A percentile compares a stretch with the other conserved stretches of the same genome.
These are phyloP conservation scores for Lepidium didymum DNA, from an alignment of 345 rosid species.

Conservation along the genomic window DNA sequence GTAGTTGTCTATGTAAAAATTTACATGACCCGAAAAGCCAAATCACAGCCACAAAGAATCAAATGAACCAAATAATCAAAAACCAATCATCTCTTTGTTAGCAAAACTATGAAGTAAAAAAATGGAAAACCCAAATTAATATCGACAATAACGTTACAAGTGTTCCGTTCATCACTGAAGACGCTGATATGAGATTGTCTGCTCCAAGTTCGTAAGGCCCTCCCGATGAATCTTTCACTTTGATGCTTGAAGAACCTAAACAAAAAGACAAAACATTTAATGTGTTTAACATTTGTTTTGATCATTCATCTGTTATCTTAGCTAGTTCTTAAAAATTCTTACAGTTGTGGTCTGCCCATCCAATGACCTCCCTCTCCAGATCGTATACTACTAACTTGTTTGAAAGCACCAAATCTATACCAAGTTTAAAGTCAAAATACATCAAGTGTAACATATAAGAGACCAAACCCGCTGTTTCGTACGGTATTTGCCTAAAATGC, in stretches of 20 bases:
- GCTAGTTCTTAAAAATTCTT: slow-evolving; percentile 31
- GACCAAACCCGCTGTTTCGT: background rate
- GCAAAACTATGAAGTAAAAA: slow-evolving; percentile 28
- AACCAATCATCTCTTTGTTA: background rate
- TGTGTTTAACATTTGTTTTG: background rate
- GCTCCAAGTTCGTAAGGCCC: slow-evolving; percentile 40
- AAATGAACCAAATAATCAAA: slow-evolving; percentile 17
- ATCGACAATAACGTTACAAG: slow-evolving; percentile 31
- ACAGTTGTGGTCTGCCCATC: slow-evolving; percentile 92
- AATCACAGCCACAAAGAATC: slow-evolving; percentile 8
- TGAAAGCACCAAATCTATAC: slow-evolving; percentile 83
- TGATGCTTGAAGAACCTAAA: slow-evolving; percentile 73
- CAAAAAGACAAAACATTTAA: background rate
- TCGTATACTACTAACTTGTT: slow-evolving; percentile 85
- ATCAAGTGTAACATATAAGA: background rate
- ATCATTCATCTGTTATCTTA: background rate
- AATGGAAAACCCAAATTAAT: slow-evolving; percentile 34
- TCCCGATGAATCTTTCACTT: slow-evolving; percentile 52
- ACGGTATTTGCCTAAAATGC: background rate
- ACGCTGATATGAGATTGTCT: slow-evolving; percentile 41
- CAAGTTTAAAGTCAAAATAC: background rate
- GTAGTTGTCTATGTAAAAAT: slow-evolving; percentile 12
- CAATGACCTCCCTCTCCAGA: slow-evolving; percentile 65
- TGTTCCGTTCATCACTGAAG: slow-evolving; percentile 15
- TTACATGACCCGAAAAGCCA: slow-evolving; percentile 13